Evolutionary conservation across 2,329 filamentous ascomycete species (phyloP), one percentile per base, ranked within the genome.

Genomic region (Cladosporium sp.): DNA sequence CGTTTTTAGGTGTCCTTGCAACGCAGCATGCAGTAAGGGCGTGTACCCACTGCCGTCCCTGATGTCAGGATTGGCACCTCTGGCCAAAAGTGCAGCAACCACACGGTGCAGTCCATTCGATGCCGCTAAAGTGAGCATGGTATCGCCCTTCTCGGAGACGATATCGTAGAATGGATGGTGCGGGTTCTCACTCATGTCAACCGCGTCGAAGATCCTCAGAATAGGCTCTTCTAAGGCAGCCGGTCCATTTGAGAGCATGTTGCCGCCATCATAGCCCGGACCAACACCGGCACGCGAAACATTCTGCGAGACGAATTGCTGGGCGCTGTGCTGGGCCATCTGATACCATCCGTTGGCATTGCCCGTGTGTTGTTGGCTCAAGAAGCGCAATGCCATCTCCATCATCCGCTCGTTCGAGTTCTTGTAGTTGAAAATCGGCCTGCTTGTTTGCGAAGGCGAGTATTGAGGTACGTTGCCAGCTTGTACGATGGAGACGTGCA

Each of bases 41-140:
- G 88, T 89, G 68, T 89, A 92, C 18, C 89, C 89, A 43, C 86
- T 85, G 55, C 83, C 85, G 64, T 95, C 89, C 50, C 83, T 80
- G 32, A 83, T 73, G 61, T 92, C 84, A 1, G 85, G 82, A 61
- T 86, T 85, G 17, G 88, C 88, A n/a, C 88, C 87, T 56, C 88
- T 80, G 8, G 84, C 86, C 17, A 95, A 73, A 20, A 95, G 76
- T 24, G 84, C 88, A 11, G 86, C 86, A 43, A 87, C 87, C 56
- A 95, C 85, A 41, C 86, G 80, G 56, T 84, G 80, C 58, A 89
- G 79, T 5, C 88, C 88, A 11, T 91, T 72, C 7, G 86, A 86
- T 58, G 84, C 88, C 2, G 87, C 88, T 55, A 91, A 74, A 61
- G 93, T 88, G 54, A 95, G 78, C 78, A 95, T 85, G 1, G 86